Evolutionary conservation across 2,329 filamentous ascomycete species (phyloP).

Genomic region (Microcyclospora tardicrescens): DNA sequence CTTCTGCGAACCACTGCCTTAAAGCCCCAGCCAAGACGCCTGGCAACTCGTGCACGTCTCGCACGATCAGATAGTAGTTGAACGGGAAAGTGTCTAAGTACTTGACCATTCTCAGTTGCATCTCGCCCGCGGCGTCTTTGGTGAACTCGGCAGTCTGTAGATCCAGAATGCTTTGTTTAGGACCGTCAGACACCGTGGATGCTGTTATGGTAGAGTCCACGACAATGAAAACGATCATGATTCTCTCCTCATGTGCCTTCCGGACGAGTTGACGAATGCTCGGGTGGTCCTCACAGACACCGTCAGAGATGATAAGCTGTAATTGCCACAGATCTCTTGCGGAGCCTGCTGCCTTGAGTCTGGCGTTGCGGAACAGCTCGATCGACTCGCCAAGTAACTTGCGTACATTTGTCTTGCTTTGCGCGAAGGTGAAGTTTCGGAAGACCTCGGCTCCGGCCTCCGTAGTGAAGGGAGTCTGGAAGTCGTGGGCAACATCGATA

Average conservation of each 20-base stretch:
- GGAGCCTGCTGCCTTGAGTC: conserved; percentile 42
- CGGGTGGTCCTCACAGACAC: conserved; percentile 82
- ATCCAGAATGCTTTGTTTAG: conserved; percentile 61
- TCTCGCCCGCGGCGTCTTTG: conserved; percentile 49
- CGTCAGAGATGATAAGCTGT: conserved; percentile 83
- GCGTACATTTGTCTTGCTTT: conserved; percentile 74
- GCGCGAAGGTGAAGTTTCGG: conserved; percentile 70
- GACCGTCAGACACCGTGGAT: conserved; percentile 20
- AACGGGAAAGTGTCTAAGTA: conserved; percentile 97
- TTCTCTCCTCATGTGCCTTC: conserved; percentile 79
- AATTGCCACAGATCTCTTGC: conserved; percentile 82
- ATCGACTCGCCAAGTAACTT: conserved; percentile 67
- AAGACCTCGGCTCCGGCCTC: conserved; percentile 76
- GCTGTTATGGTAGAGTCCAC: conserved; percentile 50
- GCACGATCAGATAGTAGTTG: conserved; percentile 89
- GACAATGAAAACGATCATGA: conserved; percentile 97
- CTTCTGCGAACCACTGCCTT: conserved; percentile 87
- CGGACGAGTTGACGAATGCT: conserved; percentile 69
- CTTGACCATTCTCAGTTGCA: conserved; percentile 64
- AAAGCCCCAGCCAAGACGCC: conserved; percentile 74
- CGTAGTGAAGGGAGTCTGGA: conserved; percentile 66
- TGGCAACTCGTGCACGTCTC: conserved; percentile 82
- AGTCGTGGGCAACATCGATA: conserved; percentile 74
- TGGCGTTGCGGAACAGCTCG: conserved; percentile 65
- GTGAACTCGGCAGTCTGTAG: conserved; percentile 78